Percentiles rank a stretch among this genome's conserved stretches.
Evolutionary conservation across 2,329 filamentous ascomycete species (phyloP).

Genomic region (Aspergillus sp.): DNA sequence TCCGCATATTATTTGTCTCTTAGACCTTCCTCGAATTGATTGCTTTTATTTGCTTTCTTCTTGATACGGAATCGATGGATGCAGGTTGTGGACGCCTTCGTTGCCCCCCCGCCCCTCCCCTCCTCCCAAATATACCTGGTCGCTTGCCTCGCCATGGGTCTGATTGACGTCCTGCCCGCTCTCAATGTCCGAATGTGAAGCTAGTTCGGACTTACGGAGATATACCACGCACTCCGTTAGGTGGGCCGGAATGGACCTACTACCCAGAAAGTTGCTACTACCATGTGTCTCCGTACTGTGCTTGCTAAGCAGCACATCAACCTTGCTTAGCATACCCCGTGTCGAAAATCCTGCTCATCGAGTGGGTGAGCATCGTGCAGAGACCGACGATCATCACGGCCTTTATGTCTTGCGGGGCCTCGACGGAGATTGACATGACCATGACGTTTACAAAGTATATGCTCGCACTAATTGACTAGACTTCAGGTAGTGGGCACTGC

Average conservation of each 20-base stretch:
- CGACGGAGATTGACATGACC: not conserved
- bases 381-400: not conserved
- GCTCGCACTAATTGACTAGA: slow-evolving; percentile 3
- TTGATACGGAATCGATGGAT: not conserved
- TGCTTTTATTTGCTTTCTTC: not conserved
- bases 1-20: not conserved
- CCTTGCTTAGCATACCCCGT: not conserved
- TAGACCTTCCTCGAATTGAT: not conserved
- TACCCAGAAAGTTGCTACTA: not conserved
- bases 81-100: not conserved
- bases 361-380: not conserved
- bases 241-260: not conserved
- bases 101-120: not conserved
- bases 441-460: slow-evolving; percentile 4
- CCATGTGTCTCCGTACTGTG: not conserved
- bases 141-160: not conserved
- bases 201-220: not conserved
- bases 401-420: slow-evolving; percentile 3
- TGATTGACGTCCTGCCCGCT: not conserved
- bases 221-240: not conserved
- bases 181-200: not conserved
- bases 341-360: not conserved
- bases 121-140: not conserved
- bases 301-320: not conserved
- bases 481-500: not conserved